Evolutionary conservation across 116 monocot species (phyloP).

Genomic region (Trichopus zeylanicus): DNA sequence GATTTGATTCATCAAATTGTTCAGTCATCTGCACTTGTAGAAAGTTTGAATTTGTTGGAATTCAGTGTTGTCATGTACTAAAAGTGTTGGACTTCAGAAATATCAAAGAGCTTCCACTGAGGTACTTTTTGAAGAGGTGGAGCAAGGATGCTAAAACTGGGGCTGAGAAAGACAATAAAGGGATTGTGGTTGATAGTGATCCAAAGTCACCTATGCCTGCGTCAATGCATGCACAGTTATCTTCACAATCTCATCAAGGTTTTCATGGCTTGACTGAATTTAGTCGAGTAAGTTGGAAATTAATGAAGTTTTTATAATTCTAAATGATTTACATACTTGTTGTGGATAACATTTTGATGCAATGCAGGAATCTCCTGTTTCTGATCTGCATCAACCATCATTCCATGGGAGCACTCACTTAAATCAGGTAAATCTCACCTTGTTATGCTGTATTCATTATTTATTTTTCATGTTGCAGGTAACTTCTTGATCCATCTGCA

Average conservation of each 20-base stretch:
- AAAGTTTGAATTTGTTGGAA: constrained; percentile 49
- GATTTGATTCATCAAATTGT: constrained; percentile 40
- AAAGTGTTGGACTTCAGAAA: constrained; percentile 63
- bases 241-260: constrained; percentile 30
- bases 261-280: constrained; percentile 27
- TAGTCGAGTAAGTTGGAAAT: constrained; percentile 22
- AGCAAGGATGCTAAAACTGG: constrained; percentile 36
- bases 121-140: constrained; percentile 53
- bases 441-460: background rate
- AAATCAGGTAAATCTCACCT: constrained; percentile 28
- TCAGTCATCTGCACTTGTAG: constrained; percentile 42
- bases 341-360: constrained; percentile 2
- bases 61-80: constrained; percentile 51
- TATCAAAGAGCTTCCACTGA: constrained; percentile 52
- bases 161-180: constrained; percentile 14
- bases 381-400: constrained; percentile 44
- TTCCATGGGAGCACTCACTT: constrained; percentile 33
- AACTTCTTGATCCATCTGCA: background rate
- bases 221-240: constrained; percentile 17
- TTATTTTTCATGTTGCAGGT: background rate
- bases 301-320: background rate
- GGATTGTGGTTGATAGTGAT: constrained; percentile 13
- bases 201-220: constrained; percentile 21
- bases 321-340: background rate
- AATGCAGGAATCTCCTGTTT: constrained; percentile 38